phyloP scores from a whole-genome alignment of 139 green algal genomes.

The Tetraselmis chui region DNA sequence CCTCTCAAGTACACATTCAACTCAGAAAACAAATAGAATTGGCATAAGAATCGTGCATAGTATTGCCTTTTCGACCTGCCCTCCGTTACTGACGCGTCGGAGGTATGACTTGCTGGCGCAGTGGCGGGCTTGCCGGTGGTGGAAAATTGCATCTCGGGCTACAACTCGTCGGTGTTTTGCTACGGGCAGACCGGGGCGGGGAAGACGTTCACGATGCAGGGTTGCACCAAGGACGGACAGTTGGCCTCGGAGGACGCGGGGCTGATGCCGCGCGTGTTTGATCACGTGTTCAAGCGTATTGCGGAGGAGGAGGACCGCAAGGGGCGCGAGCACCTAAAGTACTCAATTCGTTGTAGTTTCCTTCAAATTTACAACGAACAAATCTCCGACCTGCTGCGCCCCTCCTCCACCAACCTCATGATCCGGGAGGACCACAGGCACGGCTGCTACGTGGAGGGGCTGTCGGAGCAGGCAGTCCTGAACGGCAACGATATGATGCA shows the following conservation, averaged over 20 bases:
- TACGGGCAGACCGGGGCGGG: conserved; percentile 27
- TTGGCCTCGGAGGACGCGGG: neutral
- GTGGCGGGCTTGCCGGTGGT: neutral
- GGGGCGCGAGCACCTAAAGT: conserved; percentile 10
- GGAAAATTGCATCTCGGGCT: neutral
- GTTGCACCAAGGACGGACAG: neutral
- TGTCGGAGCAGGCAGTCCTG: neutral
- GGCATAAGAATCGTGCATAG: neutral
- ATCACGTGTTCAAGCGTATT: conserved; percentile 23
- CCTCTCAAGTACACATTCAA: neutral
- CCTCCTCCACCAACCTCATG: conserved; percentile 23
- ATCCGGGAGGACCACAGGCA: conserved; percentile 66
- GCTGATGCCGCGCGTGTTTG: conserved; percentile 18
- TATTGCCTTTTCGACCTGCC: neutral
- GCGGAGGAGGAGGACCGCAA: neutral
- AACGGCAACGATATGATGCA: neutral
- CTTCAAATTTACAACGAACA: neutral
- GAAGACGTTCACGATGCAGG: conserved; percentile 16
- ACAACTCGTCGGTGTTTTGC: neutral
- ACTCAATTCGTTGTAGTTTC: conserved; percentile 24
- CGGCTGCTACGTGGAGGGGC: neutral
- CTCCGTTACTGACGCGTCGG: neutral
- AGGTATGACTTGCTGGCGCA: neutral
- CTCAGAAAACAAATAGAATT: neutral
- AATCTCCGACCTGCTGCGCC: neutral